Evolutionary conservation across 2,329 filamentous ascomycete genomes (phyloP).

Genomic region (Zopfia rhizophila): DNA sequence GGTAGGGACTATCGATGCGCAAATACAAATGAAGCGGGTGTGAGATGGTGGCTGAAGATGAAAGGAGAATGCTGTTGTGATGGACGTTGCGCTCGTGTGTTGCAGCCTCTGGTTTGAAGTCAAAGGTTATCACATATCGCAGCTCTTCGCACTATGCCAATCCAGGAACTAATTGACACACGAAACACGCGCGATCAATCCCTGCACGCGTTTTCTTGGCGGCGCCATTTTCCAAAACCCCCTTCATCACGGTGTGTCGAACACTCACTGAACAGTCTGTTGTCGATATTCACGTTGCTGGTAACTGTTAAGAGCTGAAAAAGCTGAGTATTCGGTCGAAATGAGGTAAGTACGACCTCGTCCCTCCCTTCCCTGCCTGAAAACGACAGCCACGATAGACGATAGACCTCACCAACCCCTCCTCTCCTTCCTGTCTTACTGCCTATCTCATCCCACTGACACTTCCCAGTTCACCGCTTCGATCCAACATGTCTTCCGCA

Average conservation of each 20-base stretch:
- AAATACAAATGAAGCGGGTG: too few relatives aligned
- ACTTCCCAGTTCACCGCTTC: slow-evolving; percentile 77
- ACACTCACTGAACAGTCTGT: slow-evolving; percentile 19
- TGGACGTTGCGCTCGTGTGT: too few relatives aligned
- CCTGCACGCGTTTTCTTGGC: slow-evolving; percentile 23
- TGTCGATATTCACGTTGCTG: too few relatives aligned
- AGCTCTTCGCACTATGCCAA: slow-evolving; percentile 3
- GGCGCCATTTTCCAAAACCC: background rate
- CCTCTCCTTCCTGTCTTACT: slow-evolving; percentile 34
- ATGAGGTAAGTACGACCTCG: slow-evolving; percentile 33
- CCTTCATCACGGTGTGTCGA: slow-evolving; percentile 10
- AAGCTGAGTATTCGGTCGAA: slow-evolving; percentile 10
- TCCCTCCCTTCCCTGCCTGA: background rate
- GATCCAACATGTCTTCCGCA: slow-evolving; percentile 81
- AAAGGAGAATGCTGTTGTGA: slow-evolving; percentile 6
- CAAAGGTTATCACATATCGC: background rate
- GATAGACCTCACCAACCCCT: slow-evolving; percentile 10
- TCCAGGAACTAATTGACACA: slow-evolving; percentile 13
- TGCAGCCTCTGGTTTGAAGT: too few relatives aligned
- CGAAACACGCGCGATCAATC: slow-evolving; percentile 21
- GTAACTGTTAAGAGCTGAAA: too few relatives aligned
- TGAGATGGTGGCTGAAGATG: too few relatives aligned
- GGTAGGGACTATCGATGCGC: background rate
- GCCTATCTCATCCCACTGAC: slow-evolving; percentile 30
- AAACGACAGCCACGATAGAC: slow-evolving; percentile 14